phyloP scores from a whole-genome alignment of 2,329 filamentous ascomycete genomes.

The Sclerotinia glacialis region DNA sequence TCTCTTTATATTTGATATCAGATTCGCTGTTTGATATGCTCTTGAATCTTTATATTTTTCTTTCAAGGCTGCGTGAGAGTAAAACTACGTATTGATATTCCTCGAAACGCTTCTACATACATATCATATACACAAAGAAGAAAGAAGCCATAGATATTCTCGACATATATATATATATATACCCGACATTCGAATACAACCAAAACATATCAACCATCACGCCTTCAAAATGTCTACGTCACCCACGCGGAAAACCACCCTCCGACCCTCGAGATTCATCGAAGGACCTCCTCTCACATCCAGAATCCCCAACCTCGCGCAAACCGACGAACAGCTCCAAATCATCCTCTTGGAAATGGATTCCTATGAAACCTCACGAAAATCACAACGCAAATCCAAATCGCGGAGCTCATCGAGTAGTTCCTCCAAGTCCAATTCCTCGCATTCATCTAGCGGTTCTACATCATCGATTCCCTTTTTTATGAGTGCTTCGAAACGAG shows the following conservation, averaged over 20 bases:
- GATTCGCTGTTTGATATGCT: neutral
- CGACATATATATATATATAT: neutral
- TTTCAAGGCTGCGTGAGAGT: constrained; percentile 1
- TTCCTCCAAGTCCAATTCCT: constrained; percentile 10
- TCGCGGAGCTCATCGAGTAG: constrained; percentile 6
- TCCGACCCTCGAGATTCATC: constrained; percentile 24
- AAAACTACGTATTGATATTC: neutral
- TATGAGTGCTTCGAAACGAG: neutral
- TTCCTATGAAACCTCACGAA: constrained; percentile 11
- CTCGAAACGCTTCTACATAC: neutral
- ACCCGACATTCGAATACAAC: neutral
- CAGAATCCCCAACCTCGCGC: constrained; percentile 17
- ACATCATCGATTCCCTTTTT: constrained; percentile 1
- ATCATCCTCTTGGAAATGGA: constrained; percentile 25
- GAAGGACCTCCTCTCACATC: constrained; percentile 23
- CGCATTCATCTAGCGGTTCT: neutral
- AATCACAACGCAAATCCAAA: constrained; percentile 10
- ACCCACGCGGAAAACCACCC: neutral
- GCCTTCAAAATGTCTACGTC: neutral
- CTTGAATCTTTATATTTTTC: neutral
- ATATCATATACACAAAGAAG: neutral
- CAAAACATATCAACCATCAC: neutral
- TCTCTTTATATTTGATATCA: neutral
- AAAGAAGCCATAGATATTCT: neutral
- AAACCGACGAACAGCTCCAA: constrained; percentile 20